Base-by-base conservation (phyloP, 2,329 filamentous ascomycete genomes). In the Epichloe sp. region DNA sequence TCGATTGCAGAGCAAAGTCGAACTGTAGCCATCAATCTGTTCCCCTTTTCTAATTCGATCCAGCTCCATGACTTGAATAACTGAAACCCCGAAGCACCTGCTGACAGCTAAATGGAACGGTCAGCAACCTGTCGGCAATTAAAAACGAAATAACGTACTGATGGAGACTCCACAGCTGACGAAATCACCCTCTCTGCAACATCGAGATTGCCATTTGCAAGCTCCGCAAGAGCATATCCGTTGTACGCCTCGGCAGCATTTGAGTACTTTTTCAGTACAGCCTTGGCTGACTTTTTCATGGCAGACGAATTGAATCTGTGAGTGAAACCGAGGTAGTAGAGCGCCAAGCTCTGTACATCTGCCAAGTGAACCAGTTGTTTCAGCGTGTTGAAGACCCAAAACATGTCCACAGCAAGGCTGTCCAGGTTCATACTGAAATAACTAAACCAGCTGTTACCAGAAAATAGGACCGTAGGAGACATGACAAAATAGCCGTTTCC, bases 171-270 rank as follows among this genome's bases (percentile, higher is more conserved):
- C 3, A 88, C 70, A 2, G 87, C 83, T 1, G 84, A 83, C 1
- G 73, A 64, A 59, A 91, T 77, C 0, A 93, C 81, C 48, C 79
- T 80, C 21, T 73, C 68, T 4, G 85, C 82, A 45, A 79, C 70
- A 0, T 78, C 72, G 1, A 62, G 57, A 23, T 84, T 82, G 0
- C 74, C 78, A 34, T 75, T 75, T 1, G 71, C 70, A 56, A 68
- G 74, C 64, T 95, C 87, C 3, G 88, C 79, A 14, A 88, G 67
- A 0, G 85, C 87, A 60, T 91, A 95, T 0, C 82, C 80, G 57
- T 88, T 85, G 66, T 94, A 96, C 0, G 96, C 70, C 14, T 73
- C 70, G 3, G 86, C 63, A 57, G 80, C 84, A 1, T 78, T 72
- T 0, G 82, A 72, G 51, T 79, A 77, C 46, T 74, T 74, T 61